Evolutionary conservation across 257 asterid species (phyloP).

Genomic region (Solanum infundibuliforme): DNA sequence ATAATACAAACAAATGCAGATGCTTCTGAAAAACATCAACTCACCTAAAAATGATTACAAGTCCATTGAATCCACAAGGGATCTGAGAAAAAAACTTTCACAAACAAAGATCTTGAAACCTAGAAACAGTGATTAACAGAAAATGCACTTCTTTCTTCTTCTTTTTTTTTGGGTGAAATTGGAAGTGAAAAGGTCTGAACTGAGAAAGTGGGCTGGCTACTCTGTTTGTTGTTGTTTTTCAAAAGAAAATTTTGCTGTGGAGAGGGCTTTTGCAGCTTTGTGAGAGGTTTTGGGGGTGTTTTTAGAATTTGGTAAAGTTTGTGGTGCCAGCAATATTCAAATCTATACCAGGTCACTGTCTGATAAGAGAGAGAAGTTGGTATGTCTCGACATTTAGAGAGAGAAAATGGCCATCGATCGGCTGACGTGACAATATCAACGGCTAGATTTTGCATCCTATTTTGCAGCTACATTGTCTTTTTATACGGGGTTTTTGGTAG

Average conservation of each 20-base stretch:
- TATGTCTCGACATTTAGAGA: not conserved
- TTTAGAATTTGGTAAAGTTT: not conserved
- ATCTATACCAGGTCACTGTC: constrained; percentile 16
- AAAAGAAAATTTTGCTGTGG: not conserved
- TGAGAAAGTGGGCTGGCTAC: not conserved
- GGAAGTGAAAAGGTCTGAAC: not conserved
- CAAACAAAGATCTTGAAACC: not conserved
- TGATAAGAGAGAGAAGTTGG: not conserved
- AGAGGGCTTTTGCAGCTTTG: not conserved
- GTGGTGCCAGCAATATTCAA: constrained; percentile 14
- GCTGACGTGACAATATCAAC: not conserved
- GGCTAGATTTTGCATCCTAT: not conserved
- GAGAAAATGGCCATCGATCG: not conserved
- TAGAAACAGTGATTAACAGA: not conserved
- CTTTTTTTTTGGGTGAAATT: not conserved
- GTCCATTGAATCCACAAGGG: constrained; percentile 17
- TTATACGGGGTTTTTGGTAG: no score
- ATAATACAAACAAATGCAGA: constrained; percentile 1
- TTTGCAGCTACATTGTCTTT: no score
- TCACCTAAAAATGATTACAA: constrained; percentile 21
- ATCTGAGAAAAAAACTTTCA: constrained; percentile 8
- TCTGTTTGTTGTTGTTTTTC: no score
- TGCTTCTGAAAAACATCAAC: not conserved
- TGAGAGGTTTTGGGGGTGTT: not conserved
- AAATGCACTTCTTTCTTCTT: not conserved